These are phyloP conservation scores for Macrocybe gigantea DNA, from an alignment of 768 basidiomycete genomes.

Conservation along the genomic window DNA sequence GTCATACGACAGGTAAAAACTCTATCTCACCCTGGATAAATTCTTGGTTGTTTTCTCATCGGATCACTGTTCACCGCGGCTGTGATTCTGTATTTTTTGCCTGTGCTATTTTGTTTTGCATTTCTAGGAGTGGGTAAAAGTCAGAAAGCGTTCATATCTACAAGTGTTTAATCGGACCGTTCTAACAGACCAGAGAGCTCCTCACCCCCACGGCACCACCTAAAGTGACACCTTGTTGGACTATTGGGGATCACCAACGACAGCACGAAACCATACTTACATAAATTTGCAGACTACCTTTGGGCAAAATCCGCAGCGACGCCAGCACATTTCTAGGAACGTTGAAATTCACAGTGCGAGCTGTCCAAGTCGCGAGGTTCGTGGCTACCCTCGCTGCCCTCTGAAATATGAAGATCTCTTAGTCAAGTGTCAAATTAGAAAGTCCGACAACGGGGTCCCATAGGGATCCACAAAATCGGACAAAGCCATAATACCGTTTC, in stretches of 20 bases:
- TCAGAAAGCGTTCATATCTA: slow-evolving; percentile 1
- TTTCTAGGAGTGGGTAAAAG: slow-evolving; percentile 2
- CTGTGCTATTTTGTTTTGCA: not conserved
- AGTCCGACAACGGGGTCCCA: slow-evolving; percentile 33
- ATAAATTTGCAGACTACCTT: slow-evolving; percentile 11
- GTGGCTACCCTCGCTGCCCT: slow-evolving; percentile 5
- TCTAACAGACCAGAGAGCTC: slow-evolving; percentile 1
- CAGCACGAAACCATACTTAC: slow-evolving; percentile 11
- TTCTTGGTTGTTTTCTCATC: not conserved
- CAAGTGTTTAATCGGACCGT: slow-evolving; percentile 8
- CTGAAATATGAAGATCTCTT: slow-evolving; percentile 9
- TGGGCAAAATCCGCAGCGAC: slow-evolving; percentile 4
- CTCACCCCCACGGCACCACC: slow-evolving; percentile 8
- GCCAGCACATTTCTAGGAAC: slow-evolving; percentile 4
- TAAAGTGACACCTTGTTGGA: slow-evolving; percentile 11
- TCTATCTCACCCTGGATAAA: slow-evolving; percentile 13
- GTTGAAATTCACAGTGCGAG: slow-evolving; percentile 2
- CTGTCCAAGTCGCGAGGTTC: slow-evolving; percentile 10
- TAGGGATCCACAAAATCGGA: slow-evolving; percentile 31
- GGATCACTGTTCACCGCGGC: not conserved
- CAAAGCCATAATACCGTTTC: slow-evolving; percentile 7
- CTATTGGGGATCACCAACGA: slow-evolving; percentile 5
- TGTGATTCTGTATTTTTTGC: not conserved
- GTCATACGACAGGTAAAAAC: slow-evolving; percentile 15
- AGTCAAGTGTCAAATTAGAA: slow-evolving; percentile 26